phyloP scores from a whole-genome alignment of 495 filamentous ascomycete species.

The Haplographium delicatum region DNA sequence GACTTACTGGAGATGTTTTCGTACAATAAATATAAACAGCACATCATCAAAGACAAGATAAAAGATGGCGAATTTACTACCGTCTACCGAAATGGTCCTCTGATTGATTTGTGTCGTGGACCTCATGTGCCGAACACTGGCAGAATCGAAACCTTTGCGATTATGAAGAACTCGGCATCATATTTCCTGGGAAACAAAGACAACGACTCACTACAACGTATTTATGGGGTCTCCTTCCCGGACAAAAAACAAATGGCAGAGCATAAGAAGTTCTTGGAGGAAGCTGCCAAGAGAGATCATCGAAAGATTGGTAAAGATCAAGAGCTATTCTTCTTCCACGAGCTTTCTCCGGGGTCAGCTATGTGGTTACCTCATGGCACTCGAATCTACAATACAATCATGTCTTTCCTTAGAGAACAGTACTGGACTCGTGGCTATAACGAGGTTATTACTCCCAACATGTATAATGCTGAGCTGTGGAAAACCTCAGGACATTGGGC shows the following conservation, averaged over 20 bases:
- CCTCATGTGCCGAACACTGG: constrained; percentile 91
- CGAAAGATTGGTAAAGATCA: constrained; percentile 87
- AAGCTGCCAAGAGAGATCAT: constrained; percentile 94
- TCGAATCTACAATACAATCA: constrained; percentile 84
- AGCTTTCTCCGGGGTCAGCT: constrained; percentile 82
- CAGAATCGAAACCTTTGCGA: constrained; percentile 85
- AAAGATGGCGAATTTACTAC: constrained; percentile 83
- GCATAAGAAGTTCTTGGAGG: constrained; percentile 88
- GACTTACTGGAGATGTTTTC: constrained; percentile 93
- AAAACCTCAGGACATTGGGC: constrained; percentile 92
- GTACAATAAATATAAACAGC: constrained; percentile 93
- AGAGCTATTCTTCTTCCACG: constrained; percentile 95
- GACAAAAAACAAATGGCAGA: constrained; percentile 91
- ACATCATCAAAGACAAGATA: constrained; percentile 92
- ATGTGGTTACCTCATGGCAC: constrained; percentile 93
- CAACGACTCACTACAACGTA: constrained; percentile 91
- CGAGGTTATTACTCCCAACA: constrained; percentile 93
- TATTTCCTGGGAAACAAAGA: constrained; percentile 92
- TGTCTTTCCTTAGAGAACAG: constrained; percentile 71
- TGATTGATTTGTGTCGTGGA: constrained; percentile 76
- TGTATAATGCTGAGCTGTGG: constrained; percentile 89
- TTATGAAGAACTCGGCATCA: constrained; percentile 91
- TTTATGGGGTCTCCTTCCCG: constrained; percentile 94
- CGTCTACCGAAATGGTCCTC: constrained; percentile 79
- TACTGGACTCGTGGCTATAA: constrained; percentile 94